Percentiles rank a stretch among this genome's conserved stretches.
Evolutionary conservation across 305 asterid genomes (phyloP).

Genomic region (Rubia tinctorum): DNA sequence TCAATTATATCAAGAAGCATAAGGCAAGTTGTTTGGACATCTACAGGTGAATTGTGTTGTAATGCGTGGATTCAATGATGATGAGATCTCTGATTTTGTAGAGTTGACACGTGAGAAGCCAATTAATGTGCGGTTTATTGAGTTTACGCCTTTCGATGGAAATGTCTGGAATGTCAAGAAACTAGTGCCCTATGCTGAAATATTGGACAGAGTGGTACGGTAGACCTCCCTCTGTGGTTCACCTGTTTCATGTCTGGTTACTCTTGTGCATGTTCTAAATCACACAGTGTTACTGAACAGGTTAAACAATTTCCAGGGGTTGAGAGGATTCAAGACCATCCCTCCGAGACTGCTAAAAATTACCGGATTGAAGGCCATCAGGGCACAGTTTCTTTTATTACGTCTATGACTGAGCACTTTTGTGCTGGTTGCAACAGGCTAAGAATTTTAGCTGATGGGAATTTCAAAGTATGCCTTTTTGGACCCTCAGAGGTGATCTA

Average conservation of each 20-base stretch:
- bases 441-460: slow-evolving; percentile 90
- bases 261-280: slow-evolving; percentile 28
- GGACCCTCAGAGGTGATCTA: slow-evolving; percentile 89
- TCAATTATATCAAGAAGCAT: background rate
- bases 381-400: slow-evolving; percentile 80
- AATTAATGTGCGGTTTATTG: slow-evolving; percentile 88
- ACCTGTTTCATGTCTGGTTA: slow-evolving; percentile 15
- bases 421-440: slow-evolving; percentile 96
- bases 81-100: slow-evolving; percentile 84
- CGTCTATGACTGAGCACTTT: slow-evolving; percentile 56
- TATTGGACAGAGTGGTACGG: slow-evolving; percentile 95
- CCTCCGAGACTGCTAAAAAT: slow-evolving; percentile 94
- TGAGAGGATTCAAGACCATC: slow-evolving; percentile 74
- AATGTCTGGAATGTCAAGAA: slow-evolving; percentile 98
- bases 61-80: slow-evolving; percentile 96
- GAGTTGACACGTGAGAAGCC: slow-evolving; percentile 91
- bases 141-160: slow-evolving; percentile 98
- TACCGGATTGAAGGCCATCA: slow-evolving; percentile 75
- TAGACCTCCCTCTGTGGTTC: slow-evolving; percentile 34
- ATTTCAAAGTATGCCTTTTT: slow-evolving; percentile 95
- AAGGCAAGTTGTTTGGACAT: background rate
- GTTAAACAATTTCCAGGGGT: slow-evolving; percentile 64
- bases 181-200: slow-evolving; percentile 88
- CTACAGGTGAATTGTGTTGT: slow-evolving; percentile 86
- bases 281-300: slow-evolving; percentile 50